phyloP scores from a whole-genome alignment of 164 flowering plant genomes.

The Chloranthus sessilifolius region DNA sequence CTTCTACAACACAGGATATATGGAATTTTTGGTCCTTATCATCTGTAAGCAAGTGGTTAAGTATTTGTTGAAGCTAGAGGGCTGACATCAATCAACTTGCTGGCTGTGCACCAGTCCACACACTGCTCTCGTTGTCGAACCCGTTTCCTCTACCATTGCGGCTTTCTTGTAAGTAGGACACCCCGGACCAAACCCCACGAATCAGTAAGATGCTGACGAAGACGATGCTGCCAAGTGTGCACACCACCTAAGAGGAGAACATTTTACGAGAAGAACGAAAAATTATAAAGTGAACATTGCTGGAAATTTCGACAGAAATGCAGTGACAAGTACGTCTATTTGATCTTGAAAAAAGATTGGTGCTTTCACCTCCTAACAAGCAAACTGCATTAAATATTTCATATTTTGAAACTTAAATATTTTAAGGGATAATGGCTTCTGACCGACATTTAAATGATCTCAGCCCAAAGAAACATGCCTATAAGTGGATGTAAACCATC shows the following conservation, averaged over 20 bases:
- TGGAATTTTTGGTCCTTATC: background rate
- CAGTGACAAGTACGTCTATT: too few species aligned
- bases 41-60: too few species aligned
- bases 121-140: constrained; percentile 29
- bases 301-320: too few species aligned
- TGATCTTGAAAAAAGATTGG: too few species aligned
- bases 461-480: too few species aligned
- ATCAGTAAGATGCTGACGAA: constrained; percentile 73
- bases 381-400: too few species aligned
- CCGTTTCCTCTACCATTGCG: constrained; percentile 28
- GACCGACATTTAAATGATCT: too few species aligned
- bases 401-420: too few species aligned
- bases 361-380: too few species aligned
- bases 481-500: too few species aligned
- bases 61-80: background rate
- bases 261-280: background rate
- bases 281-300: background rate
- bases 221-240: constrained; percentile 74
- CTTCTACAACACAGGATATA: background rate
- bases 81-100: constrained; percentile 28
- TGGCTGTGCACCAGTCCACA: constrained; percentile 60
- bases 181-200: constrained; percentile 66
- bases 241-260: constrained; percentile 52
- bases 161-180: constrained; percentile 55
- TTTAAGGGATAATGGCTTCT: too few species aligned